These are phyloP conservation scores for Ilex aquifolium DNA, from an alignment of 257 asterid species.

Conservation along the genomic window DNA sequence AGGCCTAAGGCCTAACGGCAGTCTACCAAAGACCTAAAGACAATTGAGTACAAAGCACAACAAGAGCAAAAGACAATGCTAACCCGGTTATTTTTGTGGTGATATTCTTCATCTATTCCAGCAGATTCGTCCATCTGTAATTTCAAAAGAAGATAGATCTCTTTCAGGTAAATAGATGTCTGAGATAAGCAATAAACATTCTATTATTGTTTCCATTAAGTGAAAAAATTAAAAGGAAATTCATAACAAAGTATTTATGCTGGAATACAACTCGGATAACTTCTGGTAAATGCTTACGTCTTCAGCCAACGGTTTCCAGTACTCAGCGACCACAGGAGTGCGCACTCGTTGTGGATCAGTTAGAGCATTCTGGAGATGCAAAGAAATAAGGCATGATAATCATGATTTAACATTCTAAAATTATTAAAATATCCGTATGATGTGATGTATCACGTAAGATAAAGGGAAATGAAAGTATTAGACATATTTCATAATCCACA, in stretches of 20 bases:
- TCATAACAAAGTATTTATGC: too few species aligned
- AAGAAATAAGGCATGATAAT: conserved; percentile 8
- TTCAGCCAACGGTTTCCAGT: conserved; percentile 95
- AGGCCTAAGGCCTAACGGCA: too few species aligned
- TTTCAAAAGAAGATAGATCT: conserved; percentile 15
- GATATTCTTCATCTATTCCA: conserved; percentile 96
- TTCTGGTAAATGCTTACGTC: conserved; percentile 58
- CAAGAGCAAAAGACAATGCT: conserved; percentile 25
- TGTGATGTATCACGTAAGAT: too few species aligned
- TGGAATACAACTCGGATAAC: background rate
- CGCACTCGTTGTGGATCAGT: conserved; percentile 84
- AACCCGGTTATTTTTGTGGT: conserved; percentile 82
- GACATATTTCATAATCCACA: too few species aligned
- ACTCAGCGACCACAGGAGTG: conserved; percentile 72
- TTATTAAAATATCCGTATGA: too few species aligned
- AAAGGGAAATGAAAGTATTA: too few species aligned
- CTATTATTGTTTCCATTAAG: background rate
- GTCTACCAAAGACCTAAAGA: too few species aligned
- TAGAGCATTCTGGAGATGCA: conserved; percentile 66
- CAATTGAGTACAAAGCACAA: conserved; percentile 15
- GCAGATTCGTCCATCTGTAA: conserved; percentile 94
- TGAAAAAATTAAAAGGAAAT: background rate
- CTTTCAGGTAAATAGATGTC: conserved; percentile 3
- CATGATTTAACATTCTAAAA: background rate
- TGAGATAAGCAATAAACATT: background rate